Evolutionary conservation across 2,329 filamentous ascomycete genomes (phyloP).

Genomic region (Colletotrichum spaethianum): DNA sequence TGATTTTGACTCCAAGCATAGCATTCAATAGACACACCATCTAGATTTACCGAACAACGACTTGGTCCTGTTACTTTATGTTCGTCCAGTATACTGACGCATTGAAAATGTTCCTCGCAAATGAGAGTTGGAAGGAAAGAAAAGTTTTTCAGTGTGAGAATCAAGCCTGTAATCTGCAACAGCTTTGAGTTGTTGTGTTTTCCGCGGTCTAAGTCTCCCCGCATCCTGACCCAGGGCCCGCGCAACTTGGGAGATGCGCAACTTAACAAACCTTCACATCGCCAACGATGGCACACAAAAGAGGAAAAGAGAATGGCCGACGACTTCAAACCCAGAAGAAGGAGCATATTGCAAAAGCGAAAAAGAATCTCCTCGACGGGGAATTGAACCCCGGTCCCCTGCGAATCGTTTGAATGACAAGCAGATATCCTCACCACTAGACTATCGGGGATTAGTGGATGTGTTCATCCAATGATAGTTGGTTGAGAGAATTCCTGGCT

Average conservation of each 20-base stretch:
- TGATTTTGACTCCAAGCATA: background rate
- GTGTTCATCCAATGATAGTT: slow-evolving; percentile 14
- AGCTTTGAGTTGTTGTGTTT: background rate
- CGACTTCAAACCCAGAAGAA: background rate
- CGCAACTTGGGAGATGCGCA: background rate
- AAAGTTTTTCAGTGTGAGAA: background rate
- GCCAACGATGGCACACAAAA: background rate
- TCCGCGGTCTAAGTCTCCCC: background rate
- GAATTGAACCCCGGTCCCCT: slow-evolving; percentile 42
- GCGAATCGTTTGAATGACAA: slow-evolving; percentile 30
- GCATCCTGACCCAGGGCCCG: background rate
- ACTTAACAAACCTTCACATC: background rate
- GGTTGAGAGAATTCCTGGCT: accelerated
- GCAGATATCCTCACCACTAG: slow-evolving; percentile 43
- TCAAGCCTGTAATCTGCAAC: no score
- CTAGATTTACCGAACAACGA: background rate
- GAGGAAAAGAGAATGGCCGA: no score
- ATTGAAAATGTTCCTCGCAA: background rate
- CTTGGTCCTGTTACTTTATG: no score
- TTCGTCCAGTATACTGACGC: background rate
- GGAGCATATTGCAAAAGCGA: background rate
- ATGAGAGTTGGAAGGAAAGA: background rate
- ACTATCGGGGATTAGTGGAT: slow-evolving; percentile 38
- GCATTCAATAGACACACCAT: background rate
- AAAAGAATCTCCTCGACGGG: slow-evolving; percentile 40